Base-by-base conservation (phyloP, 257 asterid genomes). In the Striga asiatica region DNA sequence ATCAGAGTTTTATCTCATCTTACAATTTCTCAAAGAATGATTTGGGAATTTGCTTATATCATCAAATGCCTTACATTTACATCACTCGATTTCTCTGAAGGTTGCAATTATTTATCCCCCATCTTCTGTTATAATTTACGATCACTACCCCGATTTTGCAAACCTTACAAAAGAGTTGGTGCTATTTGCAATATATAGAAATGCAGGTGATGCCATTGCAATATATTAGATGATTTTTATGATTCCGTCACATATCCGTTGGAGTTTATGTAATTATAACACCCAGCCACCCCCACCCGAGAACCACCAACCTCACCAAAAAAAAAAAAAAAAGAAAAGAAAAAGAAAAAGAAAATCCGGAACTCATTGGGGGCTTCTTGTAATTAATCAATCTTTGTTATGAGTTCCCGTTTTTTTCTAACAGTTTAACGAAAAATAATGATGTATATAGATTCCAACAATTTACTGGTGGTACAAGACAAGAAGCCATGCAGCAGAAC, bases 381-480 rank as follows among this genome's bases (percentile, higher is more conserved):
- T 27, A 7, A 27, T 27, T 39, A 0, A 39, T 14, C 21, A n/a
- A 4, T 38, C 3, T n/a, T n/a, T 3, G n/a, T 39, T n/a, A 4
- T 39, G 46, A 20, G 6, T 16, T 41, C 4, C 43, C 16, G 3
- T 17, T 41, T 4, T 41, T 41, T 41, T 42, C 8, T 23, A 62
- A 11, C 31, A 11, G 3, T 22, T 9, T 49, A 22, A 22, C 8
- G n/a, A n/a, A 49, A 1, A 49, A 31, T 34, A 49, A 8, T 50
- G 17, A 47, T 76, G 64, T 61, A 47, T 76, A 62, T 61, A 84
- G 94, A 60, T 84, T 76, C 87, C 94, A 19, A 74, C 82, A 25
- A 67, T 81, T 25, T 64, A 72, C 72, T 84, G 94, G 94, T 84
- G 91, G 94, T 84, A 78, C 63, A 78, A 74, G 73, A 76, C 85